Conservation (phyloP, 179 eudicot genomes). For the Gypsophila paniculata region DNA sequence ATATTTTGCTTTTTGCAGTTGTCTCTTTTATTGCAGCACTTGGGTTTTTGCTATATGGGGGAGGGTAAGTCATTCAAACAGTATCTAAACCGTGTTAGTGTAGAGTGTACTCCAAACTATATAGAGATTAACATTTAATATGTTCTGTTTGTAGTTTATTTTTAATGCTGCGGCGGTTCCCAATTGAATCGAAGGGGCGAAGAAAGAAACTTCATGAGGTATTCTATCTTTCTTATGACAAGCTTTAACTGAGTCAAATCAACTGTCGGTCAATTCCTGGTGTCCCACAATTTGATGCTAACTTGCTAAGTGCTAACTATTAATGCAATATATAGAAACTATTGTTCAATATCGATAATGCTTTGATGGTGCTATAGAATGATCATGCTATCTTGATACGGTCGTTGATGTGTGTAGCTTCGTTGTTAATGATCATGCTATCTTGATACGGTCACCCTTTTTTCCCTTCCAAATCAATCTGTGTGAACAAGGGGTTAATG, state of each 20-base stretch:
- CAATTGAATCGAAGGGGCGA: slow-evolving; percentile 91
- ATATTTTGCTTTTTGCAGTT: slow-evolving; percentile 38
- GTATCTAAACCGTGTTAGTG: background rate
- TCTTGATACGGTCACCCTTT: too few relatives aligned
- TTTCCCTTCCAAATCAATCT: too few relatives aligned
- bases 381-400: too few relatives aligned
- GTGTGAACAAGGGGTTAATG: background rate
- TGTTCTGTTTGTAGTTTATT: slow-evolving; percentile 52
- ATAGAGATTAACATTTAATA: slow-evolving; percentile 8
- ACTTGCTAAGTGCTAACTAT: too few relatives aligned
- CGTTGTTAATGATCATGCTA: too few relatives aligned
- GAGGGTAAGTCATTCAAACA: slow-evolving; percentile 51
- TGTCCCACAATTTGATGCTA: too few relatives aligned
- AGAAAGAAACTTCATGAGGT: slow-evolving; percentile 95
- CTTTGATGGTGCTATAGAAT: too few relatives aligned
- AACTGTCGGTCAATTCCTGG: too few relatives aligned
- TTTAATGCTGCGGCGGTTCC: slow-evolving; percentile 79
- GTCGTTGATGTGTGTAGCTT: too few relatives aligned
- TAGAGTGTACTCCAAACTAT: background rate
- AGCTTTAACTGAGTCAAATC: too few relatives aligned
- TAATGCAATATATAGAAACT: too few relatives aligned
- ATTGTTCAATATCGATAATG: too few relatives aligned
- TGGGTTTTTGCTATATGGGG: slow-evolving; percentile 79
- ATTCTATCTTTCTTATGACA: slow-evolving; percentile 19
- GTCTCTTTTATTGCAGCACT: slow-evolving; percentile 71